Evolutionary conservation across 1,139 yeast species (phyloP).

Genomic region (Pichia sp.): DNA sequence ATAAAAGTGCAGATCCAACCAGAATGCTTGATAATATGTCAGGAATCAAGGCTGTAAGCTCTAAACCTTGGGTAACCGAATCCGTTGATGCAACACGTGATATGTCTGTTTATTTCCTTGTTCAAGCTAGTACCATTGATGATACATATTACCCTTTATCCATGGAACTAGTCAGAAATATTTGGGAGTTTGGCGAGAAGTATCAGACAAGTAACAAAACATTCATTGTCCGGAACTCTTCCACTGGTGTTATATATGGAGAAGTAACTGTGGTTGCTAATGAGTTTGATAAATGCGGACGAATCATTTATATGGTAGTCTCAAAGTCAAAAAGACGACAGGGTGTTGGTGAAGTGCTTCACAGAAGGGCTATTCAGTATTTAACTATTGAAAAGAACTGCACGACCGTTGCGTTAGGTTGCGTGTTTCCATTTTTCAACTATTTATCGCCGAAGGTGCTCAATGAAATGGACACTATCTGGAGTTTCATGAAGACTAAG

Average conservation of each 20-base stretch:
- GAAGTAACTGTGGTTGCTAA: conserved; percentile 52
- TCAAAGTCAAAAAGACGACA: conserved; percentile 51
- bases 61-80: conserved; percentile 55
- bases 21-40: no score
- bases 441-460: conserved; percentile 29
- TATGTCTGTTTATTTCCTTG: conserved; percentile 39
- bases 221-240: conserved; percentile 55
- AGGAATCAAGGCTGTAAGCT: no score
- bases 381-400: conserved; percentile 41
- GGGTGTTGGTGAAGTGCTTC: conserved; percentile 53
- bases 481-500: conserved; percentile 11
- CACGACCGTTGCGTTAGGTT: conserved; percentile 38
- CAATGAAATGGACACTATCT: conserved; percentile 11
- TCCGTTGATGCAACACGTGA: conserved; percentile 47
- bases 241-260: conserved; percentile 51
- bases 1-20: no score
- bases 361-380: conserved; percentile 48
- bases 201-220: conserved; percentile 31
- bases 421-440: conserved; percentile 45
- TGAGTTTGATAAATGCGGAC: conserved; percentile 34
- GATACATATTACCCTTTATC: conserved; percentile 10
- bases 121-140: conserved; percentile 23
- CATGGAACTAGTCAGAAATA: conserved; percentile 7
- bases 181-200: conserved; percentile 4
- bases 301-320: conserved; percentile 43